Base-by-base conservation (phyloP, 169 alveolate species). In the Fabrea salina region DNA sequence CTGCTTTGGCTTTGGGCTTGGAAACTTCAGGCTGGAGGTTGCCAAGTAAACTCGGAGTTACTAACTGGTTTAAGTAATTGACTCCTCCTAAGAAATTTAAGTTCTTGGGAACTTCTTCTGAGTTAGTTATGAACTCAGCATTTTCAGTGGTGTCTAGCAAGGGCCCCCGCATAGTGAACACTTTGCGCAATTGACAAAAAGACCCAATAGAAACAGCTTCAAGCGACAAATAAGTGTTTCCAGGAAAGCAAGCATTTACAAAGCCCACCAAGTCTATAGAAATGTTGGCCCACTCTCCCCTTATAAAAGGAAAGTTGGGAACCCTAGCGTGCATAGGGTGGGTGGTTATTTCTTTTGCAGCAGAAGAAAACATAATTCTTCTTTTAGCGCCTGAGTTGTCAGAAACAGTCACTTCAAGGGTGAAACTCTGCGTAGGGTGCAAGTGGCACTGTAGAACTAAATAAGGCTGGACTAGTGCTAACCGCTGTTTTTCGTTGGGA, bases 111-210 rank as follows among this genome's bases (percentile, higher is more conserved):
- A 84, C 50, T 32, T 70, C 75, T 49, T 74, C 75, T 19, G 59
- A 68, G 32, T 32, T 27, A 1, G 75, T 25, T 22, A 50, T 44
- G 1, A 32, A 25, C 16, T 59, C 56, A 13, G 70, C 75, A 47
- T 71, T 67, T 53, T 71, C 82, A 41, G 78, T 50, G 22, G 40
- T 56, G 37, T 89, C 87, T 37, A 64, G 44, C 11, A 84, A 35
- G 13, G 95, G 89, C 66, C 75, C 66, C 57, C 75, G 84, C 91
- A 85, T 86, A 7, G 91, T 71, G 44, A 84, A 90, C 25, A 90
- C 80, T 67, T 80, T 81, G 13, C 92, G 71, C 11, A 90, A 25
- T 64, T 80, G 82, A 47, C 90, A 82, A 30, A 80, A 66, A 4
- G 91, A 82, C 16, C 85, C 83, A 44, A 90, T 75, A 4, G 64